phyloP scores from a whole-genome alignment of 768 basidiomycete species.

The Leccinum subtestaceum region DNA sequence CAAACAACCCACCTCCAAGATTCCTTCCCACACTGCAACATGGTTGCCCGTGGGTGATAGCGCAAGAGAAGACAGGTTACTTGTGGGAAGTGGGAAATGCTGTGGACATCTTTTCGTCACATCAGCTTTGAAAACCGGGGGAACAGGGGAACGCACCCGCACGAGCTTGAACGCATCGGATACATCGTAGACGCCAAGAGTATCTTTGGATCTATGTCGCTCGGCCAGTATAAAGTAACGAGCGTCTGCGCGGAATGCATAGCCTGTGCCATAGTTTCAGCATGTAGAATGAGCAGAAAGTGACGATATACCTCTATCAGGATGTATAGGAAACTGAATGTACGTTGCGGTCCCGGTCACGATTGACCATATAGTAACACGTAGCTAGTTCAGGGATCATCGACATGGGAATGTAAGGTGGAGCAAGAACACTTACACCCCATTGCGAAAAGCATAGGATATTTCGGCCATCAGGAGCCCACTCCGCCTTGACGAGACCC shows the following conservation, averaged over 20 bases:
- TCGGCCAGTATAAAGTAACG: conserved; percentile 86
- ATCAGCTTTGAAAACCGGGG: conserved; percentile 14
- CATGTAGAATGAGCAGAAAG: not conserved
- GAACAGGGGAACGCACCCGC: conserved; percentile 43
- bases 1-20: conserved; percentile 64
- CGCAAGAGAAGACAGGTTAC: conserved; percentile 64
- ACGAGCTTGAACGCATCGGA: conserved; percentile 66
- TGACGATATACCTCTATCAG: conserved; percentile 61
- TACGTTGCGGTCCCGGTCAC: conserved; percentile 71
- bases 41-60: conserved; percentile 76
- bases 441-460: conserved; percentile 90
- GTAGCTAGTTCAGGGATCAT: conserved; percentile 49
- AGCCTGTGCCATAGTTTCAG: conserved; percentile 44
- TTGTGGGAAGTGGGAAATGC: conserved; percentile 84
- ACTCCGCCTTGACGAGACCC: conserved; percentile 83
- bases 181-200: conserved; percentile 80
- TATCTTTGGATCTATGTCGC: conserved; percentile 87
- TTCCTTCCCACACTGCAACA: conserved; percentile 80
- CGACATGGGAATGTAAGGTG: not conserved
- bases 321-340: conserved; percentile 83
- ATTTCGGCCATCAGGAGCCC: conserved; percentile 83
- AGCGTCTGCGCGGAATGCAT: conserved; percentile 75
- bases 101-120: conserved; percentile 32
- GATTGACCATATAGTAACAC: conserved; percentile 85
- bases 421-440: conserved; percentile 61